Conservation (phyloP, 1,284 basidiomycete genomes). For the Puccinia hordei region DNA sequence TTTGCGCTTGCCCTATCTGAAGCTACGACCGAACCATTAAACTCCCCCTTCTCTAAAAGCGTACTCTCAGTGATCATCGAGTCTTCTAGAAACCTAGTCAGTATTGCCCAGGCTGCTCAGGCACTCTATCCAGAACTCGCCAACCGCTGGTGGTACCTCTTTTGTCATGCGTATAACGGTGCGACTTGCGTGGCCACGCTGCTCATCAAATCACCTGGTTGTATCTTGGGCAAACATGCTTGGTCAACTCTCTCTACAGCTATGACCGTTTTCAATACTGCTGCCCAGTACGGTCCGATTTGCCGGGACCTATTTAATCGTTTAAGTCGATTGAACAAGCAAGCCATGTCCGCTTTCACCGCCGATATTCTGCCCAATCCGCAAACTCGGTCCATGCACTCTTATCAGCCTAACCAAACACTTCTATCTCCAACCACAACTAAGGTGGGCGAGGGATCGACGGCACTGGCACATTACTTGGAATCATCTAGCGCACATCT, state of each 20-base stretch:
- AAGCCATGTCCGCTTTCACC: conserved; percentile 51
- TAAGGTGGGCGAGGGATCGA: conserved; percentile 36
- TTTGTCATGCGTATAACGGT: conserved; percentile 54
- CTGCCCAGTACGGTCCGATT: conserved; percentile 52
- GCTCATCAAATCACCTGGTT: conserved; percentile 53
- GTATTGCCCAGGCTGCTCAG: conserved; percentile 52
- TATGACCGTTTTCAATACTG: conserved; percentile 52
- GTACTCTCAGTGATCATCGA: conserved; percentile 54
- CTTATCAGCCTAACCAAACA: conserved; percentile 6
- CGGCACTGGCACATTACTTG: conserved; percentile 25
- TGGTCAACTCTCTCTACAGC: conserved; percentile 54
- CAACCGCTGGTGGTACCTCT: conserved; percentile 55
- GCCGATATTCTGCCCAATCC: conserved; percentile 1
- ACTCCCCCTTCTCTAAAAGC: conserved; percentile 52
- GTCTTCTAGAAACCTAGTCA: conserved; percentile 53
- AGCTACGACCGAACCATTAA: conserved; percentile 52
- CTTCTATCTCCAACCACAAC: conserved; percentile 12
- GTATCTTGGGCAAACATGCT: conserved; percentile 53
- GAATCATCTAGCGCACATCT: conserved; percentile 21
- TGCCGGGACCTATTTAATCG: conserved; percentile 53
- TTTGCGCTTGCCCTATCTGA: conserved; percentile 53
- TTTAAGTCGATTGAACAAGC: conserved; percentile 52
- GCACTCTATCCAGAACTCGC: conserved; percentile 51
- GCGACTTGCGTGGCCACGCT: conserved; percentile 52
- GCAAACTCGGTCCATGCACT: conserved; percentile 9